phyloP scores from a whole-genome alignment of 306 rosid species.

The Mimosa pudica region DNA sequence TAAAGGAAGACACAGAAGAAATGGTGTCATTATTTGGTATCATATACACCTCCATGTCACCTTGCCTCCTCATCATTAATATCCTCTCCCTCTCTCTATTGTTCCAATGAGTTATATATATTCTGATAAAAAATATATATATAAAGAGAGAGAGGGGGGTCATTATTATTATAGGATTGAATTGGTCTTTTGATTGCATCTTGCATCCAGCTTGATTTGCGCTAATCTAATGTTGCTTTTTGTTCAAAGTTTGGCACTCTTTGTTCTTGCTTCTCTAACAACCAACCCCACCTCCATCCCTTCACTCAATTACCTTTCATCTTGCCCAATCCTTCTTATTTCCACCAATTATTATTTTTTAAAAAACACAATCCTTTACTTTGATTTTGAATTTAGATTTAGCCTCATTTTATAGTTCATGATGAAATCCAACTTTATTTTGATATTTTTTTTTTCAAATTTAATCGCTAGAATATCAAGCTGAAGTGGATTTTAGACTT shows the following conservation, averaged over 20 bases:
- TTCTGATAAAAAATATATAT: neutral
- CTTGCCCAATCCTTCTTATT: neutral
- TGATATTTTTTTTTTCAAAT: neutral
- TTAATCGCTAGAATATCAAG: neutral
- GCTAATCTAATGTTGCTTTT: neutral
- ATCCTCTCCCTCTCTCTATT: neutral
- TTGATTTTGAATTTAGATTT: neutral
- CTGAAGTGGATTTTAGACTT: neutral
- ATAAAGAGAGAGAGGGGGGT: neutral
- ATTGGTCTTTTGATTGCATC: neutral
- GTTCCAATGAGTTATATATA: neutral
- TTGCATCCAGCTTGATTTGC: neutral
- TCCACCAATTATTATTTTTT: neutral
- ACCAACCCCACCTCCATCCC: neutral
- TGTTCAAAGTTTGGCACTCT: conserved; percentile 1
- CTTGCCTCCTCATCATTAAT: neutral
- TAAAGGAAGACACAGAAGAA: conserved; percentile 36
- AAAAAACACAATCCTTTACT: neutral
- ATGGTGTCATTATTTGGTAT: conserved; percentile 27
- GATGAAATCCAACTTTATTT: neutral
- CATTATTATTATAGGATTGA: neutral
- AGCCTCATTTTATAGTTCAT: neutral
- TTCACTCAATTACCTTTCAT: neutral
- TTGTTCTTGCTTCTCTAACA: neutral
- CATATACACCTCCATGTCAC: conserved; percentile 22